Evolutionary conservation across 495 filamentous ascomycete genomes (phyloP).

Genomic region (Penicillium macrosclerotiorum): DNA sequence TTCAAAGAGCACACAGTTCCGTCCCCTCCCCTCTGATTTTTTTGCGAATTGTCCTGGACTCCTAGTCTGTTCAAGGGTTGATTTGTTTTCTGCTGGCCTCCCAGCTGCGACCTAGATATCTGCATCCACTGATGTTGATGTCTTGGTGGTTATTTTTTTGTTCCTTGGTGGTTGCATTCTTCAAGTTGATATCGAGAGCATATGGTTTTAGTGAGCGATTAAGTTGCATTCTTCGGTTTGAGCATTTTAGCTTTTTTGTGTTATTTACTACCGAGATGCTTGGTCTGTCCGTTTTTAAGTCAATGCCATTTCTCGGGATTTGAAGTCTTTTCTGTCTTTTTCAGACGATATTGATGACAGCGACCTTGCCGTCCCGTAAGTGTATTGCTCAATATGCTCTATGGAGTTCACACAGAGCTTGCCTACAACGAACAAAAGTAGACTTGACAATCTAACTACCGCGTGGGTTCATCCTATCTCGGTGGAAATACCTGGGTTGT

Average conservation of each 20-base stretch:
- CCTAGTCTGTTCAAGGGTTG: background rate
- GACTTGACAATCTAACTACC: too few relatives aligned
- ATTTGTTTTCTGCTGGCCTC: background rate
- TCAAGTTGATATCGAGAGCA: conserved; percentile 21
- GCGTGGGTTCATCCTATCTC: too few relatives aligned
- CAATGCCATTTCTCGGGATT: conserved; percentile 8
- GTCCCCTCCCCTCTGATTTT: background rate
- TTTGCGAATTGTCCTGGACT: background rate
- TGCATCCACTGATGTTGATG: background rate
- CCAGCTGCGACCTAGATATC: too few relatives aligned
- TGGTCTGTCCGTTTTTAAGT: conserved; percentile 2
- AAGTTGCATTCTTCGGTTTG: conserved; percentile 25
- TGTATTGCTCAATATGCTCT: too few relatives aligned
- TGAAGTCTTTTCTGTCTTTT: background rate
- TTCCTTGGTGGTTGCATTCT: conserved; percentile 15
- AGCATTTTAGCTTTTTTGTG: conserved; percentile 17
- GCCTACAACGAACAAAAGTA: too few relatives aligned
- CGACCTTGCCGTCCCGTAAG: too few relatives aligned
- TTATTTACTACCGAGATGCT: conserved; percentile 7
- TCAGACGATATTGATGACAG: too few relatives aligned
- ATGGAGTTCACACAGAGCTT: too few relatives aligned
- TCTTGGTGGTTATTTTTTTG: too few relatives aligned
- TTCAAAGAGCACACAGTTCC: background rate
- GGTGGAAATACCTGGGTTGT: too few relatives aligned
- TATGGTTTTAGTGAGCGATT: conserved; percentile 29